Conservation (phyloP, 163 green algal species). For the Scenedesmus sp. region DNA sequence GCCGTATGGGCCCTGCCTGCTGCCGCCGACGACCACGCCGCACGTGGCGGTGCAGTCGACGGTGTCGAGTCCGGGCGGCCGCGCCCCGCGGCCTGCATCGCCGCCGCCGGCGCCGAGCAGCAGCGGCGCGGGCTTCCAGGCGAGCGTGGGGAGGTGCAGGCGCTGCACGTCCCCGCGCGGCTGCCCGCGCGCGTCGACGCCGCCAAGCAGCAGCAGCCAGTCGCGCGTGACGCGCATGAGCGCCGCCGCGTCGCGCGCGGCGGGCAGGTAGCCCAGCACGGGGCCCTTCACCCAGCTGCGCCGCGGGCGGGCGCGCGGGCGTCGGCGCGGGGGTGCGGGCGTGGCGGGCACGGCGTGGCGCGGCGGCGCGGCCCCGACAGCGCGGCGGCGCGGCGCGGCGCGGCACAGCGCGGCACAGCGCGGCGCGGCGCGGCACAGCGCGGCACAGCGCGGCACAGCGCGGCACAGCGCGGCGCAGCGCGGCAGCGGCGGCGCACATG, state of each 20-base stretch:
- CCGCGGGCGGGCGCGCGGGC: neutral
- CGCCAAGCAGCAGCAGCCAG: conserved; percentile 36
- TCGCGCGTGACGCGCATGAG: conserved; percentile 18
- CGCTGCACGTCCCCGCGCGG: conserved; percentile 25
- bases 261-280: conserved; percentile 32
- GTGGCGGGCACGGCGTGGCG: neutral
- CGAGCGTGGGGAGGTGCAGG: conserved; percentile 29
- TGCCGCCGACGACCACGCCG: conserved; percentile 16
- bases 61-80: neutral
- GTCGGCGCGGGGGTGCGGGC: neutral
- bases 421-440: neutral
- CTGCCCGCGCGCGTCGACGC: neutral
- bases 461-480: neutral
- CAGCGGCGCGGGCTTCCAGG: conserved; percentile 10
- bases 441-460: too few relatives aligned
- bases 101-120: neutral
- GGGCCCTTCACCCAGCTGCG: conserved; percentile 39
- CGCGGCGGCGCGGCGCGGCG: too few relatives aligned
- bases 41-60: neutral
- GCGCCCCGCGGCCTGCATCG: neutral
- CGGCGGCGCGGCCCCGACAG: too few relatives aligned
- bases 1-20: neutral
- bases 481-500: conserved; percentile 11
- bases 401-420: neutral
- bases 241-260: neutral